Conservation (phyloP, 1,139 yeast genomes). For the Tardiomyces depauwii region DNA sequence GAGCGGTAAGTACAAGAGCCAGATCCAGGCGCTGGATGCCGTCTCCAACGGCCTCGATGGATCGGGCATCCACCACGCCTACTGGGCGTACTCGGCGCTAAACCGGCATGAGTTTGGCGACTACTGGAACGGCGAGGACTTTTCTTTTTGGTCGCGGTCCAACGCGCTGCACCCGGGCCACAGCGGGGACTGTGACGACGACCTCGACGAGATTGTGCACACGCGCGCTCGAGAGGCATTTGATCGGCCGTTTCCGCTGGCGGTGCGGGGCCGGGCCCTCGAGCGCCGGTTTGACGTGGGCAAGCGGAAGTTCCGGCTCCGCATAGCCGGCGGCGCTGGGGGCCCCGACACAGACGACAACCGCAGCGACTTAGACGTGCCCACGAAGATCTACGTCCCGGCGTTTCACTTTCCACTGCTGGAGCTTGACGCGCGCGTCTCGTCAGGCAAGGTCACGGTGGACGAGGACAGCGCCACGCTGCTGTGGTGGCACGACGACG, state of each 20-base stretch:
- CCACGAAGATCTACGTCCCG: background rate
- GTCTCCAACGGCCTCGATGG: conserved; percentile 68
- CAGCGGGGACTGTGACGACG: background rate
- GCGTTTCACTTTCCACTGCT: background rate
- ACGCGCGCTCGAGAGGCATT: background rate
- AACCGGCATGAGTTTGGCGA: conserved; percentile 83
- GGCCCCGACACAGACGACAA: background rate
- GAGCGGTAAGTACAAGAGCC: conserved; percentile 56
- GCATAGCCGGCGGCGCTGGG: too few species aligned
- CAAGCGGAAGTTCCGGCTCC: background rate
- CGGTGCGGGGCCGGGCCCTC: background rate
- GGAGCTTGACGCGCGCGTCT: background rate
- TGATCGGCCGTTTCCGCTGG: background rate
- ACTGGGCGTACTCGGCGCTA: conserved; percentile 72
- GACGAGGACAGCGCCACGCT: background rate
- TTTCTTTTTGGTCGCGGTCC: conserved; percentile 82
- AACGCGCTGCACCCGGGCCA: background rate
- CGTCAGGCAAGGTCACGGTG: background rate
- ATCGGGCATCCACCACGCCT: conserved; percentile 56
- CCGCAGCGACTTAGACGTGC: background rate
- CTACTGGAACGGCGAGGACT: conserved; percentile 86
- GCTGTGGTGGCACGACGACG: background rate
- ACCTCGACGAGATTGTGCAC: background rate
- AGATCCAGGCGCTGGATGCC: conserved; percentile 78
- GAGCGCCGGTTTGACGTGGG: background rate